These are phyloP conservation scores for Rhynchosporium secalis DNA, from an alignment of 2,329 filamentous ascomycete species.

Conservation along the genomic window DNA sequence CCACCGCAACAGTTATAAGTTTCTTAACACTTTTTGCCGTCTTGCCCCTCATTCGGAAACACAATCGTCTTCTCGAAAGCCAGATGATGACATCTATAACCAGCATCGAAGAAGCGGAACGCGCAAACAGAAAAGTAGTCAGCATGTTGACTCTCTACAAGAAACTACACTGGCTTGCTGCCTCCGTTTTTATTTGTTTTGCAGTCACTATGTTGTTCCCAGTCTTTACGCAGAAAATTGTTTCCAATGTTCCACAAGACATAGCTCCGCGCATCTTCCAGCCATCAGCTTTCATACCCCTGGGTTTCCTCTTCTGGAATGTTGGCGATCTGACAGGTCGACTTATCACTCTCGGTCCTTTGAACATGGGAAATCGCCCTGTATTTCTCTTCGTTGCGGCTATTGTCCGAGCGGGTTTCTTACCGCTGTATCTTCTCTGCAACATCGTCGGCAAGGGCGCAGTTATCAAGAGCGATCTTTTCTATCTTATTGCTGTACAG, in stretches of 20 bases:
- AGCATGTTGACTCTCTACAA: constrained; percentile 66
- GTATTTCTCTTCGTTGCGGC: constrained; percentile 66
- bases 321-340: constrained; percentile 80
- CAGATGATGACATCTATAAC: constrained; percentile 53
- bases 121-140: constrained; percentile 50
- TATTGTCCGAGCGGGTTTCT: constrained; percentile 64
- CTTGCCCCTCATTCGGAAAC: constrained; percentile 66
- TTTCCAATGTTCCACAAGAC: constrained; percentile 46
- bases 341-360: constrained; percentile 60
- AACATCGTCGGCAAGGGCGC: constrained; percentile 80
- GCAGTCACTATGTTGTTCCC: constrained; percentile 90
- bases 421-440: constrained; percentile 87
- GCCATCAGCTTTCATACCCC: constrained; percentile 79
- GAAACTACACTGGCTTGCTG: constrained; percentile 77
- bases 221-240: constrained; percentile 76
- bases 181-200: constrained; percentile 80
- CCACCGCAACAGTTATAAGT: constrained; percentile 80
- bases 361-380: constrained; percentile 62
- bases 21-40: constrained; percentile 70
- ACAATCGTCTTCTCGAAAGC: constrained; percentile 53
- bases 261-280: constrained; percentile 61
- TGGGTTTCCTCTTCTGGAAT: constrained; percentile 94
- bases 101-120: constrained; percentile 55
- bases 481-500: constrained; percentile 85
- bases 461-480: constrained; percentile 74